These are phyloP conservation scores for Quercus gilva DNA, from an alignment of 306 rosid species.

Conservation along the genomic window DNA sequence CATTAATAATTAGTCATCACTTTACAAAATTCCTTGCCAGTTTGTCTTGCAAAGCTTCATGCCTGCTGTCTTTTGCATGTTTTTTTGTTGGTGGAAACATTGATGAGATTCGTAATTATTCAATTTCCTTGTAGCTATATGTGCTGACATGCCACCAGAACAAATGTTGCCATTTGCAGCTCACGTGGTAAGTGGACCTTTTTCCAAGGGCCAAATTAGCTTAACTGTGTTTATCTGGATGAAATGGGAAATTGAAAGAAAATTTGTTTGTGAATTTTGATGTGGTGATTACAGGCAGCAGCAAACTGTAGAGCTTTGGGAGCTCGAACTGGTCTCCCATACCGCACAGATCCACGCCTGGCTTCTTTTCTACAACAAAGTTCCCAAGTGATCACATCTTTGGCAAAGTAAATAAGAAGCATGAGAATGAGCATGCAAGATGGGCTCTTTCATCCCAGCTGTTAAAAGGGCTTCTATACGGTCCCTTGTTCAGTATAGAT, in stretches of 20 bases:
- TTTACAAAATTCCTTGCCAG: neutral
- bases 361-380: slow-evolving; percentile 42
- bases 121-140: slow-evolving; percentile 60
- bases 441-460: neutral
- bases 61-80: neutral
- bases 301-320: slow-evolving; percentile 82
- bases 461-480: neutral
- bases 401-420: neutral
- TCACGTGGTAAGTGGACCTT: slow-evolving; percentile 61
- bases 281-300: slow-evolving; percentile 63
- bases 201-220: neutral
- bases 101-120: slow-evolving; percentile 1
- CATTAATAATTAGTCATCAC: neutral
- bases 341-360: slow-evolving; percentile 60
- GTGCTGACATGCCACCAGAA: slow-evolving; percentile 76
- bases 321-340: slow-evolving; percentile 83
- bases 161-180: slow-evolving; percentile 85
- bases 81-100: neutral
- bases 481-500: neutral
- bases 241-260: neutral
- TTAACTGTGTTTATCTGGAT: neutral
- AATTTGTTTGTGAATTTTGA: slow-evolving; percentile 9
- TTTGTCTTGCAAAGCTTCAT: neutral
- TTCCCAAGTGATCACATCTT: neutral
- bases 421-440: neutral